These are phyloP conservation scores for Lachancea fermentati DNA, from an alignment of 805 yeast species.

Conservation along the genomic window DNA sequence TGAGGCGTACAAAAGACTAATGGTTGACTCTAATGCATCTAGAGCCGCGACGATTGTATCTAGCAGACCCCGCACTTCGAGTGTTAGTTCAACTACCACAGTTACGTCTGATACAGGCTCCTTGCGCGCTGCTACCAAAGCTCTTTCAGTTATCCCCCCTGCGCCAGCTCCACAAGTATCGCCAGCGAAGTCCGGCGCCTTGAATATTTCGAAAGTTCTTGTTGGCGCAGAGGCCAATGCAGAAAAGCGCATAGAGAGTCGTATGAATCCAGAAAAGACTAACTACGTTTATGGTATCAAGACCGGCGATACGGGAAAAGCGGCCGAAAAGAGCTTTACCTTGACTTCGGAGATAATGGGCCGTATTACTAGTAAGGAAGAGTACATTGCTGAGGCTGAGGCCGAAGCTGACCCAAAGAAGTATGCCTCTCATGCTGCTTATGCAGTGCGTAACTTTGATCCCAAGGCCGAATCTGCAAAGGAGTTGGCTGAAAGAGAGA, in stretches of 20 bases:
- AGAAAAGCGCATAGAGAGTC: conserved; percentile 17
- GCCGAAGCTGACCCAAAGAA: conserved; percentile 47
- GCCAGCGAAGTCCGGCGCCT: conserved; percentile 3
- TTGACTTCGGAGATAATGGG: conserved; percentile 20
- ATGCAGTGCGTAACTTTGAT: conserved; percentile 35
- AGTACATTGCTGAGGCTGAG: conserved; percentile 56
- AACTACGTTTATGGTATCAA: conserved; percentile 17
- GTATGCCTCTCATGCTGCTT: conserved; percentile 41
- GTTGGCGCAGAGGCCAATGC: conserved; percentile 29
- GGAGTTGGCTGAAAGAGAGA: conserved; percentile 41
- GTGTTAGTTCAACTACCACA: conserved; percentile 6
- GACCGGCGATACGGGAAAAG: conserved; percentile 20
- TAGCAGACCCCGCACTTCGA: conserved; percentile 4
- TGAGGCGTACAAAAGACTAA: conserved; percentile 52
- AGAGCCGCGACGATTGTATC: conserved; percentile 27
- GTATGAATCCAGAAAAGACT: conserved; percentile 10
- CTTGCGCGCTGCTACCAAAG: conserved; percentile 29
- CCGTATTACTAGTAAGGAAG: conserved; percentile 16
- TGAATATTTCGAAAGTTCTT: conserved; percentile 27
- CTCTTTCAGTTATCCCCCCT: conserved; percentile 17
- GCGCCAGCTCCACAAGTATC: conserved; percentile 3
- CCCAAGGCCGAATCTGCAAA: conserved; percentile 34
- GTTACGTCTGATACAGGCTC: conserved; percentile 12
- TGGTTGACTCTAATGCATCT: conserved; percentile 30
- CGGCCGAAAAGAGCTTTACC: conserved; percentile 19